Percentiles rank a stretch among this genome's conserved stretches.
phyloP scores from a whole-genome alignment of 2,329 filamentous ascomycete genomes.

The Fonsecaea pedrosoi region DNA sequence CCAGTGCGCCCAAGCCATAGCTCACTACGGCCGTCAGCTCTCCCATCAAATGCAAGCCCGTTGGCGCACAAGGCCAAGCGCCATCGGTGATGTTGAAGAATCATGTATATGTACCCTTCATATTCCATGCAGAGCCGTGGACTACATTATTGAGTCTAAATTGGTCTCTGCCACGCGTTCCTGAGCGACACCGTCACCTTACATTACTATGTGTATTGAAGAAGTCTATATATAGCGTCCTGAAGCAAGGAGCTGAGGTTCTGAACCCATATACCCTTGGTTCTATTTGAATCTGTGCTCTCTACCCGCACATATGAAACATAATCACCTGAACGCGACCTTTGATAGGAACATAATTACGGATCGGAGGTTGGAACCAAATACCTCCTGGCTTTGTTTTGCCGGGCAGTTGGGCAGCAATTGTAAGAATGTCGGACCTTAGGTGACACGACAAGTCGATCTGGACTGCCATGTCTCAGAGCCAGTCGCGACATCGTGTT shows the following conservation, averaged over 20 bases:
- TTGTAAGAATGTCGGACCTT: slow-evolving; percentile 11
- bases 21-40: slow-evolving; percentile 28
- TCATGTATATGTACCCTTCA: background rate
- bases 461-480: slow-evolving; percentile 15
- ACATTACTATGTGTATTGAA: background rate
- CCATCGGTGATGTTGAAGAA: slow-evolving; percentile 17
- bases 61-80: slow-evolving; percentile 39
- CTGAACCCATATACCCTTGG: slow-evolving; percentile 11
- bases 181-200: background rate
- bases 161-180: background rate
- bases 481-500: background rate
- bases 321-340: background rate
- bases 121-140: background rate
- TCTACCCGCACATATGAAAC: slow-evolving; percentile 12
- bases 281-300: background rate
- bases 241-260: slow-evolving; percentile 10
- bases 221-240: slow-evolving; percentile 8
- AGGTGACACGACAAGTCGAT: slow-evolving; percentile 12
- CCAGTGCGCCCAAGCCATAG: slow-evolving; percentile 47
- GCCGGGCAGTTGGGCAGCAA: background rate
- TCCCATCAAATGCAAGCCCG: slow-evolving; percentile 35
- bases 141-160: background rate
- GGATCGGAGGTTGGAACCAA: background rate
- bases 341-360: background rate
- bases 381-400: slow-evolving; percentile 5